phyloP scores from a whole-genome alignment of 768 basidiomycete genomes.

The Lactarius indigo region DNA sequence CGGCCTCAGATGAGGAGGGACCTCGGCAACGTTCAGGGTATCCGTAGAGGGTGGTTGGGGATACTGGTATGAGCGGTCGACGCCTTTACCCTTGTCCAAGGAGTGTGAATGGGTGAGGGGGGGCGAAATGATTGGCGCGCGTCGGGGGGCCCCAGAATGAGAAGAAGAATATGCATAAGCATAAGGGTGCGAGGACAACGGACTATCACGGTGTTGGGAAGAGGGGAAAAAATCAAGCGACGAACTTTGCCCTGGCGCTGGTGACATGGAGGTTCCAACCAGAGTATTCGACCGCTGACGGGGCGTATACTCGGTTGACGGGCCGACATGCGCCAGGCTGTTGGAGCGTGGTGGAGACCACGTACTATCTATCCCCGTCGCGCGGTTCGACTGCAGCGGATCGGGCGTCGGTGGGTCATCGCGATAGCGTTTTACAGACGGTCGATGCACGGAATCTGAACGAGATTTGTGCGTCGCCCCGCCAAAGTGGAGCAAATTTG shows the following conservation, averaged over 20 bases:
- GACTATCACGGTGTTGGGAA: slow-evolving; percentile 21
- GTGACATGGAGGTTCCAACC: slow-evolving; percentile 20
- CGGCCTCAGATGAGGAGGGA: slow-evolving; percentile 32
- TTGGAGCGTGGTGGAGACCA: not conserved
- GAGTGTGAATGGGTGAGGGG: slow-evolving; percentile 28
- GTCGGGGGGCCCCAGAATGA: slow-evolving; percentile 19
- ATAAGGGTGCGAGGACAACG: slow-evolving; percentile 45
- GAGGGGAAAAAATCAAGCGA: slow-evolving; percentile 27
- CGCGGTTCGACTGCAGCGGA: slow-evolving; percentile 27
- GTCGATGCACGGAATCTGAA: not conserved
- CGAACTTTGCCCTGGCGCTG: slow-evolving; percentile 8
- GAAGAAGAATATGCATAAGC: slow-evolving; percentile 40
- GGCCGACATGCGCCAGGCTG: slow-evolving; percentile 21
- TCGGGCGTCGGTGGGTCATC: slow-evolving; percentile 5
- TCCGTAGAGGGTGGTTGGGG: slow-evolving; percentile 16
- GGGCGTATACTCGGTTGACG: slow-evolving; percentile 29
- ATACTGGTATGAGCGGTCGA: slow-evolving; percentile 27
- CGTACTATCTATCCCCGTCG: slow-evolving; percentile 19
- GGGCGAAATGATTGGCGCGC: slow-evolving; percentile 19
- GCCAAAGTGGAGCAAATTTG: slow-evolving; percentile 51
- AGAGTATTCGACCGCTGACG: slow-evolving; percentile 23
- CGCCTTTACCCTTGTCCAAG: slow-evolving; percentile 27
- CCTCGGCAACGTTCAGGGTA: slow-evolving; percentile 39
- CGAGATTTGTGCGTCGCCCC: slow-evolving; percentile 13
- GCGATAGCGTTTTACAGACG: slow-evolving; percentile 8